Base-by-base conservation (phyloP, 2,329 filamentous ascomycete species). In the Scytalidium lignicola region DNA sequence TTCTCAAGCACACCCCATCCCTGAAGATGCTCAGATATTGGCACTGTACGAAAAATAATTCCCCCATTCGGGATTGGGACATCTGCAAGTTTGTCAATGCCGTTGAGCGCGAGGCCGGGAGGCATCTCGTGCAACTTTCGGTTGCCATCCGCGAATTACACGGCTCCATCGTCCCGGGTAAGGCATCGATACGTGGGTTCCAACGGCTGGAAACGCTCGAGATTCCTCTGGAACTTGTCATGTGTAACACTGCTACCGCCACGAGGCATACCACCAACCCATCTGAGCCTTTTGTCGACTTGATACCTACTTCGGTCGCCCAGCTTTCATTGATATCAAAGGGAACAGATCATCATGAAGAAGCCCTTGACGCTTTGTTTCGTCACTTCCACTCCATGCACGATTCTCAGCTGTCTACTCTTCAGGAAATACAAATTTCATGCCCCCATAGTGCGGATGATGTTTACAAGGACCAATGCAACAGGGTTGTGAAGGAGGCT, bases 71-170 rank as follows among this genome's bases (percentile, higher is more conserved):
- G n/a, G 44, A 51, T 23, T 54, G 49, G 49, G 43, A 54, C 21
- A 51, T 54, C 41, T 52, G 48, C 50, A 49, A 51, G 23, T 52
- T 52, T 41, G 29, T 55, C 22, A 41, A 32, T 12, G 48, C 48
- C 21, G 32, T 55, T 49, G 48, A 41, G 42, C 47, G 43, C 19
- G 29, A 47, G 37, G 40, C 43, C 5, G 43, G 46, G 41, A 48
- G 42, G 13, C 44, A 51, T 37, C 41, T 54, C 9, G 48, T 47
- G 18, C 22, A 55, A 22, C 50, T 55, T 52, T 52, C 50, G 10
- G 21, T 52, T 17, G 15, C 23, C 10, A 47, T 52, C n/a, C 7
- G 8, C 19, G 44, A 52, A 46, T 32, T 50, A 39, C 45, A 28
- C 23, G 41, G 52, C 44, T 46, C 44, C 10, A 46, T 50, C 15